Evolutionary conservation across 352 stramenopile genomes (phyloP), one percentile per base, ranked within the genome.

Genomic region (Phytopythium oedochilum): DNA sequence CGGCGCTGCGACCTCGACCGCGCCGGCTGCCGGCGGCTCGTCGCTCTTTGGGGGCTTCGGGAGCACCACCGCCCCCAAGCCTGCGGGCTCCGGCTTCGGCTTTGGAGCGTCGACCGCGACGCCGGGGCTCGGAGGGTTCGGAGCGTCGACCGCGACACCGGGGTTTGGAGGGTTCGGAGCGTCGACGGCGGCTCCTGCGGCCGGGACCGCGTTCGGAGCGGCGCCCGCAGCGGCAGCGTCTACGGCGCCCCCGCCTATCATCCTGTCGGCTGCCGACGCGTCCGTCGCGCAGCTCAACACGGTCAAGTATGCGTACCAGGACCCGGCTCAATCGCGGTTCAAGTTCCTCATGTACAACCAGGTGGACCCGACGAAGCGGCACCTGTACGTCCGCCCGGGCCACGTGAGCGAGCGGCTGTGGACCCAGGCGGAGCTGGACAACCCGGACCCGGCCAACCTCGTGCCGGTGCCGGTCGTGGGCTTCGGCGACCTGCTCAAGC

Each of bases 281-380:
- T 84, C 86, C 0, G 76, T 93, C 25, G 79, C 81, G 25, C 83
- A 91, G 63, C 61, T 95, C 11, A 91, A 92, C 52, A 78, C 79
- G 36, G 67, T 95, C 54, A 91, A 92, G 59, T 82, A 85, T 48
- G 83, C 83, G 31, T 95, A 95, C 54, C 66, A 91, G 51, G 86
- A 95, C 55, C 82, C 79, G 1, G 70, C 71, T 44, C 86, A 94
- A 67, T 95, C 86, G 25, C 81, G 86, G 2, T 95, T 95, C 71
- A 95, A 95, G 60, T 92, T 93, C 51, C 66, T 95, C 31, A 85
- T 95, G 71, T 95, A 95, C 73, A 95, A 95, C 62, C 83, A 81
- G 18, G 83, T 95, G 4, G 86, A 95, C 53, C 83, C 86, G 25
- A 86, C 78, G 34, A 82, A 92, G 56, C 70, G 83, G 5, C 83